These are phyloP conservation scores for Chrysoporthe austroafricana DNA, from an alignment of 2,329 filamentous ascomycete species.

Conservation along the genomic window DNA sequence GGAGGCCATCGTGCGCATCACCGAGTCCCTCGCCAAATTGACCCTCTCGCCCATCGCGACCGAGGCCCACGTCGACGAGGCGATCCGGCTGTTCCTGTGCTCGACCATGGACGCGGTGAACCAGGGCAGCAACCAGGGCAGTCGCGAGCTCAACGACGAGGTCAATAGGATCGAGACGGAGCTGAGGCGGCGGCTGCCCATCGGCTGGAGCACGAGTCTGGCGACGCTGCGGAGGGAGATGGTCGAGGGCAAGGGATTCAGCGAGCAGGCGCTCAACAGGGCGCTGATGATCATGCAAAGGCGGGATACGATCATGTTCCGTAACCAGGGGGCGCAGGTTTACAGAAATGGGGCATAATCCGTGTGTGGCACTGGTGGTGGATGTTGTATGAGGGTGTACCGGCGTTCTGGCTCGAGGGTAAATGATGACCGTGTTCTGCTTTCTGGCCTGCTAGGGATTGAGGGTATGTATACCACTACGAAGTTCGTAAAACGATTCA, in stretches of 20 bases:
- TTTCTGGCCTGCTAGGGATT: slow-evolving; percentile 1
- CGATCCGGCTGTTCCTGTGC: slow-evolving; percentile 93
- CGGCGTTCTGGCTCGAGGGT: slow-evolving; percentile 22
- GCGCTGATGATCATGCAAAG: slow-evolving; percentile 85
- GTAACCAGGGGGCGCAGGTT: slow-evolving; percentile 75
- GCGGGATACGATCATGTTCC: slow-evolving; percentile 82
- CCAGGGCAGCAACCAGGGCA: slow-evolving; percentile 81
- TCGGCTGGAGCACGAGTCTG: slow-evolving; percentile 93
- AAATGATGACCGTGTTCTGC: slow-evolving; percentile 9
- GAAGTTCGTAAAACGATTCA: neutral
- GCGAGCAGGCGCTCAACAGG: slow-evolving; percentile 81
- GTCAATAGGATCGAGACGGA: slow-evolving; percentile 86
- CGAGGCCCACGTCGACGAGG: slow-evolving; percentile 93
- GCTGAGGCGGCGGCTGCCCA: slow-evolving; percentile 82
- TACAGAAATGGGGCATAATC: slow-evolving; percentile 70
- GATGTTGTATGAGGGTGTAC: slow-evolving; percentile 11
- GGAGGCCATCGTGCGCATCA: slow-evolving; percentile 96
- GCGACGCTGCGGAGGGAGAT: slow-evolving; percentile 87
- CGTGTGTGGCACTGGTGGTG: neutral
- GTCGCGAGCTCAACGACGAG: slow-evolving; percentile 89
- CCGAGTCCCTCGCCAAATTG: slow-evolving; percentile 92
- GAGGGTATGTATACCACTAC: neutral
- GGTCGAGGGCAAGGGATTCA: slow-evolving; percentile 88
- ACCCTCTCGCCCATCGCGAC: slow-evolving; percentile 84
- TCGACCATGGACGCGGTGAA: slow-evolving; percentile 98